phyloP scores from a whole-genome alignment of 805 yeast genomes.

The Nakazawaea molendinolei region DNA sequence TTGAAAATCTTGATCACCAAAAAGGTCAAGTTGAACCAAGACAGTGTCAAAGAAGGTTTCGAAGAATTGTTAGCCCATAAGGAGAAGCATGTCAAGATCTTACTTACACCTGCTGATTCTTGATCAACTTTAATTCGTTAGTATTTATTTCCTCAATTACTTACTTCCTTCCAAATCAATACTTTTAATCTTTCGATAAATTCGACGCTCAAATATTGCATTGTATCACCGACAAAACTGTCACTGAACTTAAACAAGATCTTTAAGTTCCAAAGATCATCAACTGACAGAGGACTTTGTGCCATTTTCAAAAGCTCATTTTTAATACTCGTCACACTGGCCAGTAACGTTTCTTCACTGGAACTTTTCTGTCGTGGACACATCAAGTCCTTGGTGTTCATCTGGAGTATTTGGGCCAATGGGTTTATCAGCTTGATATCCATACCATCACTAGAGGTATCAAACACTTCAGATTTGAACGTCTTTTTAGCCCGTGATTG shows the following conservation, averaged over 20 bases:
- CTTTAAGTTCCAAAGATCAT: conserved; percentile 60
- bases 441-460: too few relatives aligned
- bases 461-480: too few relatives aligned
- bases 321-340: too few relatives aligned
- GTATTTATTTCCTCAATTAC: background rate
- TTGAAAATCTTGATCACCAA: conserved; percentile 47
- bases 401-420: too few relatives aligned
- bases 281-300: conserved; percentile 31
- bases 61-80: conserved; percentile 43
- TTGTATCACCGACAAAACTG: conserved; percentile 26
- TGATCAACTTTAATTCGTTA: background rate
- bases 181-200: conserved; percentile 49
- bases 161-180: conserved; percentile 27
- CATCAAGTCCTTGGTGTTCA: too few relatives aligned
- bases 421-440: too few relatives aligned
- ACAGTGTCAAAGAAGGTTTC: conserved; percentile 50
- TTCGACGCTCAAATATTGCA: conserved; percentile 39
- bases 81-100: conserved; percentile 47
- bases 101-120: conserved; percentile 35
- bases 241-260: conserved; percentile 58
- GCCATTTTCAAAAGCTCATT: conserved; percentile 40
- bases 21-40: conserved; percentile 34
- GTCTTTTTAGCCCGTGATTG: conserved; percentile 20
- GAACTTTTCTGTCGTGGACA: too few relatives aligned
- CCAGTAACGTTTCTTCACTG: too few relatives aligned